Base-by-base conservation (phyloP, 2,329 filamentous ascomycete genomes). In the Epichloe coenophiala region DNA sequence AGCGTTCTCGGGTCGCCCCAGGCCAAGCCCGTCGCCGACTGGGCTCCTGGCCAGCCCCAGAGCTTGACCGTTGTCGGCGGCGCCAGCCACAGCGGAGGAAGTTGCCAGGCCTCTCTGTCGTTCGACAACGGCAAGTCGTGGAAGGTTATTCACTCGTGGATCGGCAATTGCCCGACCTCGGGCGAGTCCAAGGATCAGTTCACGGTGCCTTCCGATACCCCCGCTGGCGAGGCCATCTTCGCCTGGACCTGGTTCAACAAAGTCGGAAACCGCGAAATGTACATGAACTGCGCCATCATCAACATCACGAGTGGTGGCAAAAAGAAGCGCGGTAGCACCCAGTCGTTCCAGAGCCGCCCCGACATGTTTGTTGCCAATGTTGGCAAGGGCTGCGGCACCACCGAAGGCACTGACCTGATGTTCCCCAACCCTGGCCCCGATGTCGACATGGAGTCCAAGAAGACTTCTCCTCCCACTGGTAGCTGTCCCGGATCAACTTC, bases 251-350 rank as follows among this genome's bases (percentile, higher is more conserved):
- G 83, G 83, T 83, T 86, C 69, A 88, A 88, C 71, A 71, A 80
- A 56, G 67, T 84, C 40, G 86, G 86, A 27, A 89, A 89, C 68
- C 77, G 86, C 45, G 86, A 91, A 65, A 86, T 86, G 78, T 93
- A 93, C 75, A 88, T 88, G 83, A 88, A 88, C 68, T 93, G 87
- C 61, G 86, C 86, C 7, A 73, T 77, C 48, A 76, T 90, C 58
- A 79, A 76, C 54, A 81, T 89, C 61, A 66, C 63, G 50, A 65
- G 66, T 31, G 63, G 65, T 47, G 13, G 47, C 43, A 49, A 39
- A 27, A 40, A 33, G 23, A 35, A 21, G 60, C 61, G 57, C 58
- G 57, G 51, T 56, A 59, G 35, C 49, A 54, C 49, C 44, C 66
- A 67, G 60, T 66, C 68, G 45, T 80, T 86, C 63, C 68, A 70